Evolutionary conservation across 441 rosid genomes (phyloP), one percentile per base, ranked within the genome.

Genomic region (Erodium moschatum): DNA sequence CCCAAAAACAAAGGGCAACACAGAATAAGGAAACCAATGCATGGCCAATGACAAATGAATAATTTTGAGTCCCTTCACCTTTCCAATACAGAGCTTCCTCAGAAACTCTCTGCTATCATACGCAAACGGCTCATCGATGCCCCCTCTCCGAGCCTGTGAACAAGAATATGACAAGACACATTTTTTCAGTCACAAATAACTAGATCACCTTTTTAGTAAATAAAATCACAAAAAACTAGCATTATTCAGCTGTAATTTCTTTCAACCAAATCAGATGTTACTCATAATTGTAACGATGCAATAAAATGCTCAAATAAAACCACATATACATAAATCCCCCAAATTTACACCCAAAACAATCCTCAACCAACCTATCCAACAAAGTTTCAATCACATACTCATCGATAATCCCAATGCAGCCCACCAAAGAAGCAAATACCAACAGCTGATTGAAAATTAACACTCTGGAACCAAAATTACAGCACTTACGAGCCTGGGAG

Each of bases 91-190:
- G 70, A 90, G 90, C 86, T 88, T 89, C 81, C 97, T 87, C 73
- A 91, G 78, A 81, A 64, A 90, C 74, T 94, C 97, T 73, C 95
- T 83, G 83, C 97, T 91, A 68, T 86, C 89, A 97, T 97, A 94
- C 46, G 99, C 97, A 78, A 89, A 94, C 9, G 92, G 82, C 85
- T 94, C 99, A 75, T 94, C 99, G 52, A 77, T 50, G 46, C 94
- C 94, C 75, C 89, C 90, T 80, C 88, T 84, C 11, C 97, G 94
- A 50, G 97, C 97, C 99, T 93, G 67, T 5, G 16, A 73, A 67
- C 4, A 73, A 60, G 65, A 63, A 33, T 33, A 33, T 33, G 4
- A 38, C 40, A 27, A 27, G 62, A 20, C 64, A 13, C 64, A 19
- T 0, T 33, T 33, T 4, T 13, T 48, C 54, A 48, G 0, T 12